Evolutionary conservation across 179 eudicot genomes (phyloP), one percentile per base, ranked within the genome.

Genomic region (Nepenthes alata): DNA sequence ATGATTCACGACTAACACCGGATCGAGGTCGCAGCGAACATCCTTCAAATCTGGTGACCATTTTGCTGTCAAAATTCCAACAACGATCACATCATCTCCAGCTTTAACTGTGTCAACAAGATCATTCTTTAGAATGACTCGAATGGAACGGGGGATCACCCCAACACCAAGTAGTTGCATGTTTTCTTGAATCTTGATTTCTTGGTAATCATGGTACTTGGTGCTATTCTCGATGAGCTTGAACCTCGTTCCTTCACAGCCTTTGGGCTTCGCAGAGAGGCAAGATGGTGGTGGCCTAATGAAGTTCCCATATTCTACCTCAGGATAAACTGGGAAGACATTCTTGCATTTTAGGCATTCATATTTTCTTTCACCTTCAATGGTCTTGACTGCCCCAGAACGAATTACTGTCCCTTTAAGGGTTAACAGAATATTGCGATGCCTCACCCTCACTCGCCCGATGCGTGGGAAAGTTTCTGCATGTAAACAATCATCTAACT

Each of bases 11-110:
- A 89, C 78, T 65, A 93, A 53, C 63, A 85, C 80, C 63, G 98
- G 98, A 55, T 89, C 96, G 67, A 93, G 96, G 77, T 93, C 88
- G 71, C 95, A 93, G n/a, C 96, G 87, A 37, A 93, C 96, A 60
- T 85, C 96, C 81, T 76, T 93, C 74, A 86, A 68, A 71, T 83
- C 98, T n/a, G 96, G 62, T 51, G 95, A 85, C 98, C 96, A 93
- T 67, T 80, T 93, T 57, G 93, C 88, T 59, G 93, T 89, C 72
- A 89, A 63, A 70, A 89, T 76, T 47, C 98, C 98, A 61, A 90
- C 81, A 59, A 87, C 82, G 67, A 87, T 76, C 55, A 89, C 86
- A 75, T 89, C 95, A 83, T 89, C 93, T 71, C 98, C 98, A 48
- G 98, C 98, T 72, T 87, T 93, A 73, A 93, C 95, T 49, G 69